Evolutionary conservation across 768 basidiomycete species (phyloP), one percentile per base, ranked within the genome.

Genomic region (Mycena sanguinolenta): DNA sequence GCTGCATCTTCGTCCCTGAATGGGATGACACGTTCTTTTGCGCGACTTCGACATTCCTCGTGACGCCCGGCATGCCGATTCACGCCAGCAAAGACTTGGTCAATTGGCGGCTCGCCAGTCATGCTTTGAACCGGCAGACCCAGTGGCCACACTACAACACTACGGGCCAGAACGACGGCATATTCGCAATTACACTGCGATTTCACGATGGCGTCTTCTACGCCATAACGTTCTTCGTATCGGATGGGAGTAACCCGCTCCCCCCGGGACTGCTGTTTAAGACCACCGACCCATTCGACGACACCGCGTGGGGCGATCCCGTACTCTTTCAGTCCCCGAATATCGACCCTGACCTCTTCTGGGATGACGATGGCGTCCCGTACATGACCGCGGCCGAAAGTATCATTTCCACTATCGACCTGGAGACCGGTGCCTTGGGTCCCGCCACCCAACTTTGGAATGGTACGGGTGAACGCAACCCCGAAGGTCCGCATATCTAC

Each of bases 31-130:
- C 69, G 12, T 79, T 75, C 70, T 78, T 75, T 60, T 79, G 77
- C 66, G 78, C 70, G 32, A 77, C 73, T 16, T 74, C 73, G 59
- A 77, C 78, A n/a, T 79, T 79, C 70, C 75, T 75, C 57, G 72
- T 75, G 32, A 75, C 77, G 39, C 78, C 78, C 25, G 77, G 73
- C 54, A 72, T 78, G 38, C 78, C 78, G 19, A 58, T 79, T 38
- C 74, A 75, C 39, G 71, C 75, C 30, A 74, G 70, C 42, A 75
- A 72, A 63, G 78, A 79, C 66, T 62, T 78, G 50, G 69, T 76
- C 39, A 36, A 77, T 42, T 79, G 75, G 69, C 68, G 70, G 38
- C 78, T 79, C 42, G 76, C 77, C 70, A 66, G 69, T 63, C 69
- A 70, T 36, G 63, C 63, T n/a, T 36, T 70, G 38, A 64, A 61